Base-by-base conservation (phyloP, 345 rosid species). In the Syzygium aromaticum region DNA sequence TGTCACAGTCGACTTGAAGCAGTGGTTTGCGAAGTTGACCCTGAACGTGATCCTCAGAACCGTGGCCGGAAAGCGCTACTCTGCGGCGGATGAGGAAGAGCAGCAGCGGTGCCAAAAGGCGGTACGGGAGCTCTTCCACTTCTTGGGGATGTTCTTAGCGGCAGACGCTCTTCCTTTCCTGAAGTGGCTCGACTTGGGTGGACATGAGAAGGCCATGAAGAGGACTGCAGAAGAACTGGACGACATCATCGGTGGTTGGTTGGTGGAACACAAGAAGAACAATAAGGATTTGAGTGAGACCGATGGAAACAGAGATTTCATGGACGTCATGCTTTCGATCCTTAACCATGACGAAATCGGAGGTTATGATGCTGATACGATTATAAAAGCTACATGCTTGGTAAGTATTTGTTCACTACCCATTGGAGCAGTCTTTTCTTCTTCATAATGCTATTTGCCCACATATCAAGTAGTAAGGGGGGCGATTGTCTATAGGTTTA, bases 11-110 rank as follows among this genome's bases (percentile, higher is more conserved):
- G 91, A 91, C 6, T 33, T 92, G 89, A 89, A 88, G 27, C 86
- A 84, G 83, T 88, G 91, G 90, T 54, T 90, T 43, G 89, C 86
- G 4, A 88, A 91, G 51, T 53, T 90, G 78, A 85, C 84, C 14
- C 52, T 88, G 54, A 90, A 91, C 33, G 85, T 91, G 78, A 77
- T 87, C 23, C 52, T 89, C 7, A 88, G 90, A 78, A 85, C 90
- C 87, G 77, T 91, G 27, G 93, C 90, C 1, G 92, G 93, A 17
- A 93, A 88, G 89, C 88, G 91, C 43, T 89, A 85, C 54, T 63
- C 54, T 12, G 91, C 88, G 7, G 84, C 59, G 21, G 89, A 83
- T 15, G 82, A 89, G 86, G 84, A 57, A 3, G 85, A 87, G 87
- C 90, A 86, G 3, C 53, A 88, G 27, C 78, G 85, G 52, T 85